Base-by-base conservation (phyloP, 2,329 filamentous ascomycete species). In the Aspergillus sp. region DNA sequence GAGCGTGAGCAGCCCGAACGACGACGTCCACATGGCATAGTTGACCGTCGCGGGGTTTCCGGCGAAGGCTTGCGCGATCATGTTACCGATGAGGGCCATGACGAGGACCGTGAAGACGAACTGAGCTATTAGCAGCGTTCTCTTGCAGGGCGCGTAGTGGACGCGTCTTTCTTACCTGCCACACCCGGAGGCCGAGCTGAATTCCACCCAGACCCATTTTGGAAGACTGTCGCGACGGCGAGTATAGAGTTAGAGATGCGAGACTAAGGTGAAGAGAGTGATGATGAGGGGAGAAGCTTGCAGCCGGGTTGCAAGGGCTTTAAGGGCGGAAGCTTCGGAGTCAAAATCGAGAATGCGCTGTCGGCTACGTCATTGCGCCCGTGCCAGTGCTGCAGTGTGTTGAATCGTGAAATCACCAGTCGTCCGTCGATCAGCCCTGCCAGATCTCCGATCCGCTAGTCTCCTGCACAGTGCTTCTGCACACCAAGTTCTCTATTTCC, bases 71-170 rank as follows among this genome's bases (percentile, higher is more conserved):
- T 79, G 75, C 52, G 79, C 77, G 68, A 88, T 85, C 77, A 87
- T 86, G 77, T 87, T 85, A 64, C 84, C 86, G 64, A 86, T 70
- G 46, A 88, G 77, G 12, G 84, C 79, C 77, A 87, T 83, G 68
- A 87, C 73, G 66, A 88, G 78, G 56, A 87, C 70, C 35, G 83
- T 78, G 75, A 81, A 86, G 67, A 86, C 50, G 72, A 87, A 83
- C 84, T 87, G 43, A 41, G 15, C 27, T n/a, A 51, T 65, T 47
- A 54, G 57, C 41, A 40, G 21, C 21, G 23, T 15, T 27, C n/a
- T 49, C 15, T 35, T 31, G 25, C 15, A 7, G 19, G 45, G 27
- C n/a, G 27, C 44, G 27, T 50, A 19, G 33, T 35, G 14, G 1
- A 5, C 23, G 40, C 19, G 45, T 44, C 45, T 45, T 9, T 41